These are phyloP conservation scores for Eugenia klotzschiana DNA, from an alignment of 441 rosid genomes.

Conservation along the genomic window DNA sequence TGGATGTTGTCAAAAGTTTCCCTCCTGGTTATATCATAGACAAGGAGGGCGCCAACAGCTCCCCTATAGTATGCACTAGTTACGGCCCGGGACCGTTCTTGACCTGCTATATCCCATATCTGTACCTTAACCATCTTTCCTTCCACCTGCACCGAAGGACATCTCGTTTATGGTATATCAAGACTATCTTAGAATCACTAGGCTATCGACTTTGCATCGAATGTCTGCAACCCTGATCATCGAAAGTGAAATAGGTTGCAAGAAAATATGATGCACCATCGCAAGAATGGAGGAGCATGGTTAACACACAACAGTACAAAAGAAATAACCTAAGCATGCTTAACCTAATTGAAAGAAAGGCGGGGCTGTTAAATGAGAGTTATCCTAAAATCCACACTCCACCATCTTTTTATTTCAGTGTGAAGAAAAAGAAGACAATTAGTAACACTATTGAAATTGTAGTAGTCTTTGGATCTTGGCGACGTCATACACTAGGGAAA, in stretches of 20 bases:
- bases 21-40: slow-evolving; percentile 2
- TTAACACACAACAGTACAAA: not conserved
- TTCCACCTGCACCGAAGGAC: not conserved
- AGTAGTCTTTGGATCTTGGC: not conserved
- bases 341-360: not conserved
- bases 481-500: not conserved
- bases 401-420: not conserved
- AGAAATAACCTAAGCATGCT: not conserved
- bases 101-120: slow-evolving; percentile 4
- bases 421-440: not conserved
- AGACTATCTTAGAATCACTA: not conserved
- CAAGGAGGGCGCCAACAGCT: slow-evolving; percentile 2
- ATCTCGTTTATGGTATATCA: not conserved
- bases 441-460: not conserved
- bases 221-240: not conserved
- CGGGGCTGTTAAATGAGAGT: not conserved
- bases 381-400: not conserved
- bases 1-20: slow-evolving; percentile 1
- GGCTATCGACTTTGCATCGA: not conserved
- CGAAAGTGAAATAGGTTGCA: not conserved
- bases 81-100: not conserved
- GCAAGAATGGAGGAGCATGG: not conserved
- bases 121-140: not conserved
- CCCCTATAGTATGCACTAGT: not conserved
- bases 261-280: not conserved